Evolutionary conservation across 306 rosid species (phyloP), one percentile per base, ranked within the genome.

Genomic region (Citrullus amarus): DNA sequence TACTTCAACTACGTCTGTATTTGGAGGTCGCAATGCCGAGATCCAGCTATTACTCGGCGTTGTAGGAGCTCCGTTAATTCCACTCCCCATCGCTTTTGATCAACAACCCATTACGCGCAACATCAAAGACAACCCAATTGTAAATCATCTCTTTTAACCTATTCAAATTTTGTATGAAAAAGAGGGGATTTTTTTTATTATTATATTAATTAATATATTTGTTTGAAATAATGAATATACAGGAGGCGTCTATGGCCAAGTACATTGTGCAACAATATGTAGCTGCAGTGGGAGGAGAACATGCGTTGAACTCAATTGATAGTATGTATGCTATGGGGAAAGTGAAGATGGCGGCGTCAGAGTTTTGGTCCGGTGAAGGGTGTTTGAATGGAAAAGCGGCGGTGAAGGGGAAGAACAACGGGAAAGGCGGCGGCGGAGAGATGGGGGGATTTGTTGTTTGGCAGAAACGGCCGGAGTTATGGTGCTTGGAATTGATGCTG

Each of bases 251-350:
- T 0, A 89, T 90, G 98, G 98, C 97, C 12, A 90, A 92, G 51
- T 94, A 94, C 51, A 90, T 94, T 81, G 88, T 90, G 88, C 91
- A 90, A 63, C 98, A 94, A 76, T 94, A 92, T 79, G 82, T 86
- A 80, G 98, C 98, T 0, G 98, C 97, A 1, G 96, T 90, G 34
- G 98, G 96, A 46, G 98, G 98, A 80, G 98, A 93, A 38, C 79
- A 81, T 9, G 93, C 88, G 17, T 77, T 94, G 87, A 83, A 86
- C 30, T 80, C 91, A 0, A 85, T 92, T 22, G 94, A 88, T 0
- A 94, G 97, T 80, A 90, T 94, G 98, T 94, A 92, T 59, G 98
- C 98, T 0, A 92, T 94, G 94, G 98, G 98, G 62, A 90, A 92
- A 74, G 98, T 94, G 88, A 92, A 80, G 72, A 92, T 94, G 96